Conservation (phyloP, 495 filamentous ascomycete genomes). For the Apodospora peruviana region DNA sequence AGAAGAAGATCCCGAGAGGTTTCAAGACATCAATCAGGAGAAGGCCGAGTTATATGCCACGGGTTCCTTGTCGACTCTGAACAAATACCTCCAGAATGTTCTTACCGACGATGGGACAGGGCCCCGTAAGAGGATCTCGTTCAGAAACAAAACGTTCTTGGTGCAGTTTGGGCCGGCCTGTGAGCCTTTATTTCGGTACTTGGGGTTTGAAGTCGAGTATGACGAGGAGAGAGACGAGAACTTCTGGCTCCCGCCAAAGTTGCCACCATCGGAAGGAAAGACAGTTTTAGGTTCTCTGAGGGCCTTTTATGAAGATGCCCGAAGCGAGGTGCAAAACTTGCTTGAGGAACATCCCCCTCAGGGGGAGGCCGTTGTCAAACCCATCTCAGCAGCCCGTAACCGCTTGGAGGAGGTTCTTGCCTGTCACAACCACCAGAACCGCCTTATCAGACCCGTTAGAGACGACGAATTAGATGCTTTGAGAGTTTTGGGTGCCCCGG, state of each 20-base stretch:
- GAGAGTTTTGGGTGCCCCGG: constrained; percentile 13
- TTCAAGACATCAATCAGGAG: constrained; percentile 40
- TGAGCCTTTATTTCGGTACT: constrained; percentile 53
- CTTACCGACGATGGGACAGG: constrained; percentile 36
- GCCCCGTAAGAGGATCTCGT: constrained; percentile 50
- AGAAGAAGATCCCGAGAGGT: constrained; percentile 51
- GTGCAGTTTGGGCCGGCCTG: constrained; percentile 63
- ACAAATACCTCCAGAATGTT: constrained; percentile 58
- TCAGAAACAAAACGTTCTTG: constrained; percentile 66
- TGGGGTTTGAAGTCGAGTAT: constrained; percentile 50
- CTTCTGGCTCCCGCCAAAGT: constrained; percentile 21
- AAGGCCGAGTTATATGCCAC: constrained; percentile 35
- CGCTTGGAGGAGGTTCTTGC: constrained; percentile 17
- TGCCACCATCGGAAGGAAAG: constrained; percentile 11
- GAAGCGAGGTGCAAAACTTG: constrained; percentile 28
- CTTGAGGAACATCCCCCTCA: constrained; percentile 12
- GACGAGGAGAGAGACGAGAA: constrained; percentile 13
- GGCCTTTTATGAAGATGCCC: constrained; percentile 29
- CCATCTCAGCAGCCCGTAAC: constrained; percentile 11
- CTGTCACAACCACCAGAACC: constrained; percentile 5
- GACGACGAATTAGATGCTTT: constrained; percentile 6
- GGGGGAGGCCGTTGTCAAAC: constrained; percentile 9
- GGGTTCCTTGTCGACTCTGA: constrained; percentile 51
- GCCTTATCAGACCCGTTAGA: background rate
- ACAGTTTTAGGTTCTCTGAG: constrained; percentile 19